Evolutionary conservation across 2,329 filamentous ascomycete species (phyloP).

Genomic region (Sarocladium kiliense): DNA sequence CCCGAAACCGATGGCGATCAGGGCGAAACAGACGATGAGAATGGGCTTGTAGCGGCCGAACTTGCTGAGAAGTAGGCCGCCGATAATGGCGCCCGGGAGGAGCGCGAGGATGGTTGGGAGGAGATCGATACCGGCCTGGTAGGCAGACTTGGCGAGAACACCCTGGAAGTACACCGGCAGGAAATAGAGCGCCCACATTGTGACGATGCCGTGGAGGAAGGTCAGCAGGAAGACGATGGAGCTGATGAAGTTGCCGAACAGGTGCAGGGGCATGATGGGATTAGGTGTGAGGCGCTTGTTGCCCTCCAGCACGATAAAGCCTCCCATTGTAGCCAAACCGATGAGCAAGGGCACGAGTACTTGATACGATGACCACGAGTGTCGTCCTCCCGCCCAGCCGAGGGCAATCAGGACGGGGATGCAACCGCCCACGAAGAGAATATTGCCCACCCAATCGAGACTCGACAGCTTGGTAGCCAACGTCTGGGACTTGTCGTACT

Average conservation of each 20-base stretch:
- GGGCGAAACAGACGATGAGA: constrained; percentile 28
- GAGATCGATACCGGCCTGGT: constrained; percentile 25
- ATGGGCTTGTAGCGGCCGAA: constrained; percentile 28
- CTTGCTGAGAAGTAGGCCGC: constrained; percentile 22
- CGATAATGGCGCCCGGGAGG: constrained; percentile 22
- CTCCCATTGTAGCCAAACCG: constrained; percentile 25
- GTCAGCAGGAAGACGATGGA: constrained; percentile 18
- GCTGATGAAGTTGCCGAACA: constrained; percentile 17
- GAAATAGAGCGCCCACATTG: constrained; percentile 34
- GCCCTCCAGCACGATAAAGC: constrained; percentile 23
- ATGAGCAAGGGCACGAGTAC: constrained; percentile 28
- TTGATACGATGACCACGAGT: constrained; percentile 9
- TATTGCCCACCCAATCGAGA: constrained; percentile 35
- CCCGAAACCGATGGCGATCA: constrained; percentile 34
- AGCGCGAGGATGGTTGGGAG: constrained; percentile 24
- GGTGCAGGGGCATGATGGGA: constrained; percentile 18
- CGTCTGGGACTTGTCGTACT: constrained; percentile 12
- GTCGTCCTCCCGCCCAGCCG: constrained; percentile 11
- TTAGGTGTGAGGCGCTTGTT: constrained; percentile 15
- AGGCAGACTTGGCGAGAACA: constrained; percentile 27
- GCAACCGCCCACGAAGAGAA: constrained; percentile 28
- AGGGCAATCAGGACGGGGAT: constrained; percentile 16
- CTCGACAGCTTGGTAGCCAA: constrained; percentile 13
- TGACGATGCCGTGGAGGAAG: constrained; percentile 16
- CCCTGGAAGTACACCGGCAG: constrained; percentile 42